phyloP scores from a whole-genome alignment of 2,329 filamentous ascomycete species.

The Diaporthe helianthi region DNA sequence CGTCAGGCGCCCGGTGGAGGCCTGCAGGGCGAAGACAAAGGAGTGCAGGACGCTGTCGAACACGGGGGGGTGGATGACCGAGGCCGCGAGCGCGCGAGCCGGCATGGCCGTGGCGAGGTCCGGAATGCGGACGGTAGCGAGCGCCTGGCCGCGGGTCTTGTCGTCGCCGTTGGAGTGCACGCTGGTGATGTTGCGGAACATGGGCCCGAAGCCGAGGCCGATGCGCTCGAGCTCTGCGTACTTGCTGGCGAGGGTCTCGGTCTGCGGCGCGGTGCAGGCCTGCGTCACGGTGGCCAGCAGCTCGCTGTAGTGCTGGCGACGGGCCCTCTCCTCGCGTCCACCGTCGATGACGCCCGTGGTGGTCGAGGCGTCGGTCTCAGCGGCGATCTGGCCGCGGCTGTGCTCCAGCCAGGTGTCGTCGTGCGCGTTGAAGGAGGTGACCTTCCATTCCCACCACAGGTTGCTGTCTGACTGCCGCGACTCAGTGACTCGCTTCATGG shows the following conservation, averaged over 20 bases:
- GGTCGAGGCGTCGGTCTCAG: conserved; percentile 22
- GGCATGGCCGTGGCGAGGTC: conserved; percentile 25
- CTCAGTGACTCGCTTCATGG: conserved; percentile 28
- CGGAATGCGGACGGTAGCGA: conserved; percentile 26
- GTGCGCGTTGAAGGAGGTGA: conserved; percentile 27
- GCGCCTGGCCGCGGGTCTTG: conserved; percentile 19
- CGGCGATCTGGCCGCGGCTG: conserved; percentile 26
- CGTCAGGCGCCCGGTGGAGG: conserved; percentile 12
- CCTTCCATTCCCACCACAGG: conserved; percentile 32
- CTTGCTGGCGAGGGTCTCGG: conserved; percentile 22
- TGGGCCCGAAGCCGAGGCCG: conserved; percentile 31
- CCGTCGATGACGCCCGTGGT: conserved; percentile 23
- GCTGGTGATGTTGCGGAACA: conserved; percentile 32
- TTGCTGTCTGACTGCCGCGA: conserved; percentile 28
- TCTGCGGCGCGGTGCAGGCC: conserved; percentile 22
- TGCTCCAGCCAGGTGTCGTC: conserved; percentile 30
- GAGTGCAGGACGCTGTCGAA: conserved; percentile 33
- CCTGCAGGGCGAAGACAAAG: conserved; percentile 30
- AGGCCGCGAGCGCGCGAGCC: conserved; percentile 12
- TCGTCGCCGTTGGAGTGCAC: conserved; percentile 2
- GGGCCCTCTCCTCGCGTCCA: conserved; percentile 22
- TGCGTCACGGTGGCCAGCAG: conserved; percentile 17
- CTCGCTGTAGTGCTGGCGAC: conserved; percentile 9
- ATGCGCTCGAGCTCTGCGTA: conserved; percentile 31
- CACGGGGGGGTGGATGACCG: conserved; percentile 24